Percentiles rank a stretch among this genome's conserved stretches.
Conservation (phyloP, 2,329 filamentous ascomycete species). For the Trichoderma atrobrunneum region DNA sequence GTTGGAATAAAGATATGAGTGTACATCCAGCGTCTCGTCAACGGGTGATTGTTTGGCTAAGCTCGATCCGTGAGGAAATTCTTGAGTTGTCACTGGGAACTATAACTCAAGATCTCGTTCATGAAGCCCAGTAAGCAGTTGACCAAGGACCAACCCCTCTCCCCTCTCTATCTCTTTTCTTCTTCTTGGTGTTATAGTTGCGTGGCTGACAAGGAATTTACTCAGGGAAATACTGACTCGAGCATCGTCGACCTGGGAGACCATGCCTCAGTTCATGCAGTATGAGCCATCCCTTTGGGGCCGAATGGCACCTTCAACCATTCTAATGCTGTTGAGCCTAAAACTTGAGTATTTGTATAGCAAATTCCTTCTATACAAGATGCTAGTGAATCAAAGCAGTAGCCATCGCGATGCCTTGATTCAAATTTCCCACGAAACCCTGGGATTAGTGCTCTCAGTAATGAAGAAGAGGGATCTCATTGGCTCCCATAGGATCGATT, state of each 20-base stretch:
- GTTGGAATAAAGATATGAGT: background rate
- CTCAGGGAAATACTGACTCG: background rate
- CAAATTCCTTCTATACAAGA: background rate
- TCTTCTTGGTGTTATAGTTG: background rate
- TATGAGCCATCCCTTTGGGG: background rate
- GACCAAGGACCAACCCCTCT: background rate
- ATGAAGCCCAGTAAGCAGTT: background rate
- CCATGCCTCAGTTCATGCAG: background rate
- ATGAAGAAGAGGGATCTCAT: background rate
- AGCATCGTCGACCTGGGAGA: background rate
- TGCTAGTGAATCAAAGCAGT: background rate
- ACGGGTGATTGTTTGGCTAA: background rate
- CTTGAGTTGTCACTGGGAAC: background rate
- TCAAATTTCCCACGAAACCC: background rate
- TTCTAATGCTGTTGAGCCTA: background rate
- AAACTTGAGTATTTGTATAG: conserved; percentile 1
- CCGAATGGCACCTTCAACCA: background rate
- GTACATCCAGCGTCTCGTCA: background rate
- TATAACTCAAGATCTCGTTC: background rate
- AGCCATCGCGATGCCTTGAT: background rate
- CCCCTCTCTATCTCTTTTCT: background rate
- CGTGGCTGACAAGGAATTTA: background rate
- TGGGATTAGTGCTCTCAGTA: background rate
- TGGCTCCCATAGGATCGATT: background rate
- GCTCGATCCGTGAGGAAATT: background rate